Conservation (phyloP, 805 yeast species). For the Yamadazyma sp. region DNA sequence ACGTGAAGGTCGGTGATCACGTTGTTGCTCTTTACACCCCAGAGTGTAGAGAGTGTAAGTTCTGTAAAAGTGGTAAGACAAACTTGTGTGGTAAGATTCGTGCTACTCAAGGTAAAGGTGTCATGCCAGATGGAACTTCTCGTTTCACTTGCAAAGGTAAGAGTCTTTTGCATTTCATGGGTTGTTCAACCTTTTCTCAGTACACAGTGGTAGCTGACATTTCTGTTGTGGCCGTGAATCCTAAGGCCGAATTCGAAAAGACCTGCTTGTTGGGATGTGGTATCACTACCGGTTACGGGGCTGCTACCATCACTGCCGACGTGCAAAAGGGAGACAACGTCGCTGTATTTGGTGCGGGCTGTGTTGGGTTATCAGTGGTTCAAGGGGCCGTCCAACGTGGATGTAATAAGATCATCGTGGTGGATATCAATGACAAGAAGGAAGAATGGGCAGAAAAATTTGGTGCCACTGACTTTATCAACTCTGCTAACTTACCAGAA, state of each 20-base stretch:
- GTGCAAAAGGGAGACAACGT: conserved; percentile 90
- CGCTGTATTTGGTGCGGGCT: conserved; percentile 97
- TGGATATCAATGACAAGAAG: conserved; percentile 85
- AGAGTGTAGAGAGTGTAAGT: conserved; percentile 92
- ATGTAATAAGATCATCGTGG: conserved; percentile 78
- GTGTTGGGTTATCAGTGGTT: conserved; percentile 93
- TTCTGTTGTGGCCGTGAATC: conserved; percentile 89
- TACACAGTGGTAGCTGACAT: conserved; percentile 98
- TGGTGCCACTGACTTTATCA: conserved; percentile 94
- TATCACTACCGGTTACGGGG: conserved; percentile 97
- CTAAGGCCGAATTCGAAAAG: conserved; percentile 78
- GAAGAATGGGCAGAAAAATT: conserved; percentile 82
- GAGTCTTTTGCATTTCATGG: conserved; percentile 90
- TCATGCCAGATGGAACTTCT: conserved; percentile 97
- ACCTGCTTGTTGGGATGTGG: conserved; percentile 97
- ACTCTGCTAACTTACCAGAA: conserved; percentile 74
- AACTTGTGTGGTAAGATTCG: conserved; percentile 94
- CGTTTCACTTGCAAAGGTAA: conserved; percentile 88
- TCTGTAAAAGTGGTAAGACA: conserved; percentile 93
- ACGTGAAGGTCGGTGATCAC: conserved; percentile 88
- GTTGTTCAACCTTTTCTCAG: conserved; percentile 95
- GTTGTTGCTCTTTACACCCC: conserved; percentile 96
- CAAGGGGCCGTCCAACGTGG: conserved; percentile 89
- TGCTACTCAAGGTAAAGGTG: conserved; percentile 97
- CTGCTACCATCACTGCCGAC: conserved; percentile 91